Percentiles rank a stretch among this genome's conserved stretches.
These are phyloP conservation scores for Aspergillus piperis DNA, from an alignment of 2,329 filamentous ascomycete genomes.

Conservation along the genomic window DNA sequence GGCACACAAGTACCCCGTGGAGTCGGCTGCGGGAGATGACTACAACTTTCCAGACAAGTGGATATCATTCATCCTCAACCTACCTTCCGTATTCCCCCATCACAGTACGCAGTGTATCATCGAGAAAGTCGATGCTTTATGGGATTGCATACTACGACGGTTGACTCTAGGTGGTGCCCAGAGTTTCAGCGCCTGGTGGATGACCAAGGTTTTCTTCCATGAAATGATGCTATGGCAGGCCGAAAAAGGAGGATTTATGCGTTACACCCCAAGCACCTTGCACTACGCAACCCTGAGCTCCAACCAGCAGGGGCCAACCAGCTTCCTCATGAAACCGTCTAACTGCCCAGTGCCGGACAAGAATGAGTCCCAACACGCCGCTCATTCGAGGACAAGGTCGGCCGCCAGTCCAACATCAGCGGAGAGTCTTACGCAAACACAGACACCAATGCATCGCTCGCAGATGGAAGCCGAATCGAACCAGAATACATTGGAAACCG, in stretches of 20 bases:
- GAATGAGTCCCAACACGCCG: slow-evolving; percentile 20
- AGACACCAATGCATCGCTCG: slow-evolving; percentile 17
- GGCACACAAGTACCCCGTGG: slow-evolving; percentile 39
- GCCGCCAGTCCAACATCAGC: slow-evolving; percentile 20
- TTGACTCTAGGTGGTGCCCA: slow-evolving; percentile 47
- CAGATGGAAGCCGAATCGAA: slow-evolving; percentile 25
- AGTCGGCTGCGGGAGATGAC: slow-evolving; percentile 39
- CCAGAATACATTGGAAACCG: slow-evolving; percentile 32
- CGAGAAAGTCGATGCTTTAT: slow-evolving; percentile 46
- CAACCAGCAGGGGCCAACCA: slow-evolving; percentile 25
- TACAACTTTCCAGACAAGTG: slow-evolving; percentile 53
- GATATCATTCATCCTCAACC: slow-evolving; percentile 47
- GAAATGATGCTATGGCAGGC: slow-evolving; percentile 91
- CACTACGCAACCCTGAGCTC: slow-evolving; percentile 28
- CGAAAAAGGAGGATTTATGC: slow-evolving; percentile 86
- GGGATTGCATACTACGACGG: slow-evolving; percentile 47
- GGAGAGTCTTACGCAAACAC: slow-evolving; percentile 20
- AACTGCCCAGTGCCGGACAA: slow-evolving; percentile 16
- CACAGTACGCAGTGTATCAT: slow-evolving; percentile 49
- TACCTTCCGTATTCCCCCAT: slow-evolving; percentile 42
- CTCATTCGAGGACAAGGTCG: slow-evolving; percentile 25
- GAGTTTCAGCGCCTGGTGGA: slow-evolving; percentile 56
- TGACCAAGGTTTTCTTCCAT: slow-evolving; percentile 92
- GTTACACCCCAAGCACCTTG: slow-evolving; percentile 45
- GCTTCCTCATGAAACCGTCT: slow-evolving; percentile 26